phyloP scores from a whole-genome alignment of 2,329 filamentous ascomycete species.

The Venturiaceae sp. region DNA sequence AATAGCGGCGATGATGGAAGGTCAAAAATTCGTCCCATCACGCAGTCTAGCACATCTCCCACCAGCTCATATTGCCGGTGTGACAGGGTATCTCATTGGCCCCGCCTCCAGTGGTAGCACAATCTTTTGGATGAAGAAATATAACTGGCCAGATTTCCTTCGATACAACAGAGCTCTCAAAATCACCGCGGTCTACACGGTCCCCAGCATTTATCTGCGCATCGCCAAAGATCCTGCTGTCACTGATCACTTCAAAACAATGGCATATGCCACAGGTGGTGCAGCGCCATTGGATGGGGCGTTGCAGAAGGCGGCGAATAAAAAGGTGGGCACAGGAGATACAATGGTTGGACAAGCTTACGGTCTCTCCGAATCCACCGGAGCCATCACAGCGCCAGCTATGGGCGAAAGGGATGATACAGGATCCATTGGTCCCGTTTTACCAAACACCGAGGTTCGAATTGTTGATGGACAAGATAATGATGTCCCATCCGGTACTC shows the following conservation, averaged over 20 bases:
- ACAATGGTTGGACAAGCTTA: constrained; percentile 25
- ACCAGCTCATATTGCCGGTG: constrained; percentile 37
- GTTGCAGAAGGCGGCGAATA: constrained; percentile 40
- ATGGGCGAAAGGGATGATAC: constrained; percentile 31
- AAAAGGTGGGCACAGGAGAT: constrained; percentile 35
- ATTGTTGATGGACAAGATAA: constrained; percentile 2
- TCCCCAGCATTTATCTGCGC: constrained; percentile 50
- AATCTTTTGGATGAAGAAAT: constrained; percentile 54
- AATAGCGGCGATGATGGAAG: constrained; percentile 1
- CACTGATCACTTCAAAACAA: constrained; percentile 43
- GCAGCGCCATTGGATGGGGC: constrained; percentile 48
- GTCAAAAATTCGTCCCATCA: constrained; percentile 12
- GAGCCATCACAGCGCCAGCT: constrained; percentile 47
- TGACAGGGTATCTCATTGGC: constrained; percentile 36
- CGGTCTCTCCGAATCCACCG: constrained; percentile 9
- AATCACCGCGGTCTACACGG: constrained; percentile 47
- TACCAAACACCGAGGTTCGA: constrained; percentile 21
- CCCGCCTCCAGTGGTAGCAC: constrained; percentile 25
- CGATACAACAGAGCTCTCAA: constrained; percentile 38
- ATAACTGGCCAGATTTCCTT: constrained; percentile 48
- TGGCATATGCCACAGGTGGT: constrained; percentile 40
- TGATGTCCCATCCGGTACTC: constrained; percentile 16
- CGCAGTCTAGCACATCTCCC: constrained; percentile 32
- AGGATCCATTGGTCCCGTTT: constrained; percentile 35
- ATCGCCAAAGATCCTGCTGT: constrained; percentile 49